phyloP scores from a whole-genome alignment of 148 eudicot species.

The Diospyros lotus region DNA sequence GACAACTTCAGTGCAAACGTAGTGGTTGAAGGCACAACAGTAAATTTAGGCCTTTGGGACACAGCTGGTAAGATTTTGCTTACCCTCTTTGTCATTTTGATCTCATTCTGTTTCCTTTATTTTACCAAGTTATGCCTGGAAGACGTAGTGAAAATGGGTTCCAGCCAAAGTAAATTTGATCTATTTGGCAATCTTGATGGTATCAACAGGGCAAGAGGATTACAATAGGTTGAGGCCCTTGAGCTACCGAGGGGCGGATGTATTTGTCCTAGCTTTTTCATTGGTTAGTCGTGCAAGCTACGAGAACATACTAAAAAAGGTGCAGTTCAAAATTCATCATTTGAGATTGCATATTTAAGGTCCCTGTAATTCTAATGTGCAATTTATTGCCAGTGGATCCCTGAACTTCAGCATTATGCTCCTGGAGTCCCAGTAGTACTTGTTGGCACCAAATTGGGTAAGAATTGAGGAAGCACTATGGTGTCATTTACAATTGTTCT shows the following conservation, averaged over 20 bases:
- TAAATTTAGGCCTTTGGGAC: conserved; percentile 97
- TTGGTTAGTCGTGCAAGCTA: conserved; percentile 98
- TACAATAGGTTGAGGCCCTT: conserved; percentile 89
- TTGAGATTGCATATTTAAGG: background rate
- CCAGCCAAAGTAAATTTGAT: conserved; percentile 1
- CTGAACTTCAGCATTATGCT: conserved; percentile 97
- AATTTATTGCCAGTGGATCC: conserved; percentile 83
- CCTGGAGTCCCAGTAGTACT: conserved; percentile 91
- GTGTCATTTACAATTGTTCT: background rate
- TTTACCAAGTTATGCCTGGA: background rate
- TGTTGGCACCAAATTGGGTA: conserved; percentile 96
- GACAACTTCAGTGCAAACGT: conserved; percentile 99
- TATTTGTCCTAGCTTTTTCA: conserved; percentile 92
- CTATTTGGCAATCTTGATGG: conserved; percentile 8
- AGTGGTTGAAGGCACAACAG: conserved; percentile 87
- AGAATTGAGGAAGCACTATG: background rate
- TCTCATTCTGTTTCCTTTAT: background rate
- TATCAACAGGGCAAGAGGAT: conserved; percentile 82
- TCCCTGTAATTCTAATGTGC: conserved; percentile 21
- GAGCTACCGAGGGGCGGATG: conserved; percentile 97
- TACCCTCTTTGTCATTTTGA: background rate
- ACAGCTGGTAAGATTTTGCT: conserved; percentile 73
- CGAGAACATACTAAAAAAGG: conserved; percentile 91
- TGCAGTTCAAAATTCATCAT: conserved; percentile 21
- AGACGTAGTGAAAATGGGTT: background rate